Conservation (phyloP, 1,284 basidiomycete species). For the Puccinia polysora region DNA sequence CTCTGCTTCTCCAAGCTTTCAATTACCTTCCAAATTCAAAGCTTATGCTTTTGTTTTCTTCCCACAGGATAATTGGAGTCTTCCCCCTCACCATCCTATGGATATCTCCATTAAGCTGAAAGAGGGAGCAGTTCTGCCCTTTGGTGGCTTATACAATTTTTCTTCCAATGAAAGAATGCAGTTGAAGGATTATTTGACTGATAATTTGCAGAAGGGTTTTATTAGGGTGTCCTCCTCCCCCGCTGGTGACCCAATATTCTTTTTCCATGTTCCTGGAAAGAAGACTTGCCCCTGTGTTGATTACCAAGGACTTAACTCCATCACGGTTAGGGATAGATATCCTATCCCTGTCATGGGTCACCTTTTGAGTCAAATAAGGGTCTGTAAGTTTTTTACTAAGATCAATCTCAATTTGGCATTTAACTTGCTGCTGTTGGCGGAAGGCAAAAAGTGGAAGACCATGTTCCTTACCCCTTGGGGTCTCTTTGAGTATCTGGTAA, state of each 20-base stretch:
- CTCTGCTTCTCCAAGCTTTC: neutral
- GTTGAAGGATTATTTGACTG: neutral
- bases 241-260: neutral
- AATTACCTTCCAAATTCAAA: neutral
- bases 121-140: neutral
- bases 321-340: constrained; percentile 15
- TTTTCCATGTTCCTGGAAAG: neutral
- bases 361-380: neutral
- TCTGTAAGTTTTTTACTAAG: constrained; percentile 3
- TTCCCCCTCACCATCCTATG: neutral
- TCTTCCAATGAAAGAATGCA: neutral
- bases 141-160: constrained; percentile 10
- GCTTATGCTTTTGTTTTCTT: neutral
- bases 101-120: constrained; percentile 11
- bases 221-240: constrained; percentile 1
- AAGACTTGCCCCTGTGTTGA: constrained; percentile 11
- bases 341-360: constrained; percentile 1
- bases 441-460: neutral
- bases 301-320: constrained; percentile 7
- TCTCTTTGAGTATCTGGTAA: neutral
- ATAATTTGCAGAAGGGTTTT: constrained; percentile 13
- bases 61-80: neutral
- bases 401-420: neutral
- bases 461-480: constrained; percentile 1
- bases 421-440: neutral